Base-by-base conservation (phyloP, 495 filamentous ascomycete genomes). In the Neurospora hispaniola region DNA sequence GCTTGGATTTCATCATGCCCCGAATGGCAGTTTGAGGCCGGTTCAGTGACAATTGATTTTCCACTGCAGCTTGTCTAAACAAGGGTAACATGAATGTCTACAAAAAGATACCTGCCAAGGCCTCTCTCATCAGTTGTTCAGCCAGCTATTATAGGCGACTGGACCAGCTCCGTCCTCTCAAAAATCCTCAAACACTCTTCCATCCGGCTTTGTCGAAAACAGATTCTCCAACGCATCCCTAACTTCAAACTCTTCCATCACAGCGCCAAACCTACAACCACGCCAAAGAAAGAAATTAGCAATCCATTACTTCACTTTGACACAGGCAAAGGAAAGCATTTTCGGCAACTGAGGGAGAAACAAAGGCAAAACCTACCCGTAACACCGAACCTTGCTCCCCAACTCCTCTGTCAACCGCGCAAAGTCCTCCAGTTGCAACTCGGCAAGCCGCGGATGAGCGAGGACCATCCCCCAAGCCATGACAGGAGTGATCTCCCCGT, bases 401-500 rank as follows among this genome's bases (percentile, higher is more conserved):
- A 99, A 83, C 42, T 91, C 91, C 70, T 91, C 88, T 35, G 90
- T 88, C 71, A 98, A 84, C 70, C 85, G 84, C 78, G 88, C 87
- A 78, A 98, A 88, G 75, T 99, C 94, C 62, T 89, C 87, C 69
- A 79, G 78, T 66, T 82, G 87, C 75, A 99, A 79, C 72, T 90
- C 86, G 3, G 73, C 74, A 71, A 94, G 88, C 69, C 90, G 82
- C 73, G 90, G 88, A 80, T 98, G 90, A 68, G 85, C 85, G 69
- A 92, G 85, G 40, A 99, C 86, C 80, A 90, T 90, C 73, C 93
- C 90, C 87, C 95, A 94, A 1, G 94, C 94, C 93, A 96, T 96
- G 71, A 98, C 91, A 0, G 96, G 96, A n/a, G 95, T 97, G 79
- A 99, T 91, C 81, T 99, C 96, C 35, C 93, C 93, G 73, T 97